phyloP scores from a whole-genome alignment of 2,329 filamentous ascomycete genomes.

The Onygenales sp. region DNA sequence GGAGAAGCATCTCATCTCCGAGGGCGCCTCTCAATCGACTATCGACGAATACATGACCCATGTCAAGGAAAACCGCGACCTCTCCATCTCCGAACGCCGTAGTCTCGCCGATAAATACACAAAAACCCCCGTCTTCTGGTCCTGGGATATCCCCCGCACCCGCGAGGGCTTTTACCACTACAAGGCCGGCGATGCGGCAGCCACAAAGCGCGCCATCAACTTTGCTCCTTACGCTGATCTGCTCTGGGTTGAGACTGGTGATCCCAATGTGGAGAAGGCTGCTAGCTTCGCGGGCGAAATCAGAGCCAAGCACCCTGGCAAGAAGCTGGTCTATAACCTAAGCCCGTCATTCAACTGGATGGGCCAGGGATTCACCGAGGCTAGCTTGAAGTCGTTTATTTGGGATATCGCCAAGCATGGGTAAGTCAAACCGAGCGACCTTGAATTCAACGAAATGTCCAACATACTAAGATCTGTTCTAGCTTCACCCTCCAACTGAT shows the following conservation, averaged over 20 bases:
- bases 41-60: constrained; percentile 59
- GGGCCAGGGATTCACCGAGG: constrained; percentile 79
- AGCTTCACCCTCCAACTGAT: constrained; percentile 57
- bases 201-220: constrained; percentile 82
- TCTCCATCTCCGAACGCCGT: constrained; percentile 70
- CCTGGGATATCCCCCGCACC: constrained; percentile 85
- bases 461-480: constrained; percentile 26
- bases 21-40: constrained; percentile 54
- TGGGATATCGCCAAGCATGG: constrained; percentile 93
- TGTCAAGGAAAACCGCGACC: constrained; percentile 55
- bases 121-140: constrained; percentile 65
- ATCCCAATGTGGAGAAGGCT: constrained; percentile 72
- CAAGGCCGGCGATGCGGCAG: constrained; percentile 53
- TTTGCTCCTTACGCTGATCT: constrained; percentile 91
- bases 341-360: constrained; percentile 99
- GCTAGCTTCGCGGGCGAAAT: constrained; percentile 68
- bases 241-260: constrained; percentile 92
- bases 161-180: constrained; percentile 93
- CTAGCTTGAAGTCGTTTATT: constrained; percentile 78
- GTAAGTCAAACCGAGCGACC: constrained; percentile 45
- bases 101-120: constrained; percentile 59
- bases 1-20: constrained; percentile 58
- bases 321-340: constrained; percentile 93
- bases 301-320: constrained; percentile 58
- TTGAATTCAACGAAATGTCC: constrained; percentile 23